Base-by-base conservation (phyloP, 2,329 filamentous ascomycete species). In the Arthrobotrys entomopaga region DNA sequence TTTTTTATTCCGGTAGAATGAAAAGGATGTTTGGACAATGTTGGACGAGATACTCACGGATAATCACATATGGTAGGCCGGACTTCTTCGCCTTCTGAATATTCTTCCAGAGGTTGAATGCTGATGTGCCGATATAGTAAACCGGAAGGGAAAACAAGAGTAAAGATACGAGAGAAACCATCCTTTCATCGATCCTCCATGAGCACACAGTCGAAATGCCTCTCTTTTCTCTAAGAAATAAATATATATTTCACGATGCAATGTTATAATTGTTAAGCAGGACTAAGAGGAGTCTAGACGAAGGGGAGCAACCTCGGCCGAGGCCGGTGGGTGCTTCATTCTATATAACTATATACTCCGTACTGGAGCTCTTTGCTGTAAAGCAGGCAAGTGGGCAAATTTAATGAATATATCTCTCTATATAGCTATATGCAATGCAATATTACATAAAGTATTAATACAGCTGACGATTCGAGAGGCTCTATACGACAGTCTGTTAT, bases 61-160 rank as follows among this genome's bases (percentile, higher is more conserved):
- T 50, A 43, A 79, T 40, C 20, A 77, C 40, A 70, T 79, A 79
- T 13, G 77, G 77, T 20, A 79, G 52, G 1, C 78, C 77, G 20
- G 77, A 78, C 57, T 50, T 76, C 65, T 79, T 79, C 19, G 77
- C 78, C 49, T 70, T 72, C 19, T 66, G 57, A 19, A 78, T 59
- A 34, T 78, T 78, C 22, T 52, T 77, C 65, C 64, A 72, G 20
- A 71, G 64, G 15, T 26, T 40, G 60, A 79, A 6, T 76, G 78
- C 76, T 75, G 79, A 75, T 77, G 77, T 46, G 77, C 34, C 1
- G 10, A 67, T 26, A 54, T 67, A 74, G 38, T 74, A 74, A 10
- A 50, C 52, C n/a, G 63, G 70, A 8, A 74, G 42, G 50, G 58
- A 67, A 8, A 59, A 10, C 24, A 67, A 56, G 38, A 67, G 52